A percentile compares a stretch with the other conserved stretches of the same genome.
Evolutionary conservation across 164 flowering plant genomes (phyloP).

Genomic region (Magnolia kwangsiensis): DNA sequence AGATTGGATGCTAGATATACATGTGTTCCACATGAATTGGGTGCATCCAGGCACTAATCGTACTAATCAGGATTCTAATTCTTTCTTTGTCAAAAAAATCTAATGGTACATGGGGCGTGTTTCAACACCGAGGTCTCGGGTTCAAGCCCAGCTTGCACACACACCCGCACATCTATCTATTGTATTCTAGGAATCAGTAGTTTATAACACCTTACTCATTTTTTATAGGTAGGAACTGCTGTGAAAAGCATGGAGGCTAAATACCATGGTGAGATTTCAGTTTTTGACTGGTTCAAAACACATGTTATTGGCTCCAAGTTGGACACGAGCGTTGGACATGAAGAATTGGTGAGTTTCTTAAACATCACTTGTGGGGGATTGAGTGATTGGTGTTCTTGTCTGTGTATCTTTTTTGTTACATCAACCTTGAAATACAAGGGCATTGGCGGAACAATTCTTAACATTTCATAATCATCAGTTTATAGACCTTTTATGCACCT

Average conservation of each 20-base stretch:
- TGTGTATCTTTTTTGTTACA: not conserved
- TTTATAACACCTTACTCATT: not conserved
- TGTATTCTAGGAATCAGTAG: too few relatives aligned
- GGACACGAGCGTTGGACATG: conserved; percentile 74
- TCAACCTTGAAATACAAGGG: not conserved
- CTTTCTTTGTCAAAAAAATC: too few relatives aligned
- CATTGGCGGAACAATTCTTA: not conserved
- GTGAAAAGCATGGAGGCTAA: conserved; percentile 55
- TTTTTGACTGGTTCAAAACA: conserved; percentile 76
- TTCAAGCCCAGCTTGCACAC: too few relatives aligned
- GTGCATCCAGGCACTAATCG: too few relatives aligned
- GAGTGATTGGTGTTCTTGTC: not conserved
- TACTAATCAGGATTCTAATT: too few relatives aligned
- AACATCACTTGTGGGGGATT: not conserved
- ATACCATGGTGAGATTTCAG: conserved; percentile 42
- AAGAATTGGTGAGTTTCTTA: conserved; percentile 69
- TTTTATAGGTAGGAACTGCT: conserved; percentile 52
- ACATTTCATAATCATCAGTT: not conserved
- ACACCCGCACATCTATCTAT: too few relatives aligned
- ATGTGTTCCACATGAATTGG: too few relatives aligned
- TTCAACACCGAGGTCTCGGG: too few relatives aligned
- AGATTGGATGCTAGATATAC: too few relatives aligned
- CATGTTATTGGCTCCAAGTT: conserved; percentile 63
- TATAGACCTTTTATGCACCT: not conserved
- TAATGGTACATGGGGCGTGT: too few relatives aligned